Evolutionary conservation across 345 rosid species (phyloP), one percentile per base, ranked within the genome.

Genomic region (Acer campestre): DNA sequence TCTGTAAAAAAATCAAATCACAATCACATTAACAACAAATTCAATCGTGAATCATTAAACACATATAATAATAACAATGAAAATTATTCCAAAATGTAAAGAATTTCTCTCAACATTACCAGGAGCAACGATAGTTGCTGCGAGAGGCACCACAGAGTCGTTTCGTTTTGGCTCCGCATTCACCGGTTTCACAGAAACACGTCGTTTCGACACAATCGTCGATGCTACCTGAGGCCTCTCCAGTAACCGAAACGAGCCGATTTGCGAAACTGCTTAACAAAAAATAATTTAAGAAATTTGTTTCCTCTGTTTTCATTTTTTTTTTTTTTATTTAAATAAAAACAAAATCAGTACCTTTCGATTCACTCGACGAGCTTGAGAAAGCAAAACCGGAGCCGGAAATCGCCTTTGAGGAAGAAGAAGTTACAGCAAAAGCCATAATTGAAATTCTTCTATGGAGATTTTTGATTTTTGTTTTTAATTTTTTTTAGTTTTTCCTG

Each of bases 111-210:
- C 20, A 14, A 63, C 81, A 80, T 67, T 61, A 96, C 98, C 97
- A 44, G 94, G 91, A 84, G 93, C 84, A 74, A 75, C 77, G 4
- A 87, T 68, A 3, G 94, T 76, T 20, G 97, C 91, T 1, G 95
- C 92, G 0, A 84, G 81, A 70, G 88, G 75, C 44, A 89, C 89
- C 31, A 84, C 76, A 4, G 88, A 87, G 58, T 80, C 89, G 10
- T 79, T 92, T 53, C 87, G 74, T 56, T 85, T 95, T 3, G 90
- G 83, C 87, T 89, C 90, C 0, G 88, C 94, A 75, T 89, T 87
- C 35, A 93, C 58, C 9, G 94, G 86, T 79, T 78, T 89, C 48
- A 89, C 84, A 0, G 76, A 79, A 27, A 78, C 61, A 31, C 93
- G 85, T 64, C 84, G 86, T 63, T 75, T 86, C 51, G 86, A 80